Base-by-base conservation (phyloP, 306 rosid species). In the Cicer bijugum region DNA sequence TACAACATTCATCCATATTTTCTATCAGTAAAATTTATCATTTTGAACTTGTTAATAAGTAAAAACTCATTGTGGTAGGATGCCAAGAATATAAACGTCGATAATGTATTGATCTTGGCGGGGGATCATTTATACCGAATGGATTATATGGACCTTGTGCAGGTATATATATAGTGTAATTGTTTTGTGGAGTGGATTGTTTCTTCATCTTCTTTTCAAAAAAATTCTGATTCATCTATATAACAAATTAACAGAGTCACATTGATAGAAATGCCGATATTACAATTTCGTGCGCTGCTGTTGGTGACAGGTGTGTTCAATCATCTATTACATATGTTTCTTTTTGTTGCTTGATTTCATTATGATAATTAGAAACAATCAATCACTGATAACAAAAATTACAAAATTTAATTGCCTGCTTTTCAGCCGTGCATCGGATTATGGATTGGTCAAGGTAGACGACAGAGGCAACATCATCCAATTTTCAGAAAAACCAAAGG, bases 81-180 rank as follows among this genome's bases (percentile, higher is more conserved):
- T 75, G 96, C 88, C 72, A 91, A 85, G 87, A 85, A 88, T 79
- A 84, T 78, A 47, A 77, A 88, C 35, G 75, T 91, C 20, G 98
- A 93, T 66, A 85, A 93, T 77, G 77, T 93, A 62, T 46, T 93
- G 83, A 93, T 93, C 77, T 84, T 93, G 84, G 88, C 91, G 0
- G 98, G 98, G 42, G 98, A 93, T 89, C 98, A 93, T 83, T 85
- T 93, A 11, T 93, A 93, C 78, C 88, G 98, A 77, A 93, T 93
- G 98, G 94, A 91, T 86, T 93, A 93, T 78, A 88, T 85, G 92
- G 90, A 93, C 81, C 90, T 93, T 50, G 74, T 93, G 72, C 97
- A 91, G 92, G 98, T 91, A 78, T 28, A 28, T 3, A 28, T 79
- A 7, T 19, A 4, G 19, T 61, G 56, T 17, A 58, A 73, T 10